Evolutionary conservation across 768 basidiomycete genomes (phyloP).

Genomic region (Boletus vermiculosoides): DNA sequence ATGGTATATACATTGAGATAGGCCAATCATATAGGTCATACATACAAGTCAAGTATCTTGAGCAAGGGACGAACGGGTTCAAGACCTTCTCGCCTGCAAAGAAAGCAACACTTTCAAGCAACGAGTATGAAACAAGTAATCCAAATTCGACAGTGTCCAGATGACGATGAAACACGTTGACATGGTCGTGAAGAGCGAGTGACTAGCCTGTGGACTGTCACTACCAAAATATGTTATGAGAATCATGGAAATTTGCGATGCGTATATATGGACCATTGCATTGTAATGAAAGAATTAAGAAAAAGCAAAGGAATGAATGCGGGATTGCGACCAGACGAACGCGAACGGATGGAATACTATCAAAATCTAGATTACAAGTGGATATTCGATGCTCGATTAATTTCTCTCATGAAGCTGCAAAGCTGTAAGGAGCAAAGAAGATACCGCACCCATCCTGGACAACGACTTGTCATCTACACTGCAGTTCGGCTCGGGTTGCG

Average conservation of each 20-base stretch:
- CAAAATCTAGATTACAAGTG: conserved; percentile 36
- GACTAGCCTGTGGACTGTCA: background rate
- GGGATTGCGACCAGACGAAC: conserved; percentile 14
- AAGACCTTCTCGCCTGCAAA: background rate
- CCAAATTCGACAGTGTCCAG: background rate
- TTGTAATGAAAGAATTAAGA: conserved; percentile 8
- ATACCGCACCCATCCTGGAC: conserved; percentile 19
- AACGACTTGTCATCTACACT: conserved; percentile 31
- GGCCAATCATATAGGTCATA: no score
- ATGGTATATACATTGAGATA: no score
- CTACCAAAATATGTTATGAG: conserved; percentile 7
- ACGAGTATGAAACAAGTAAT: conserved; percentile 10
- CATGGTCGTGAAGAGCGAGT: conserved; percentile 1
- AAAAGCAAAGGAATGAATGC: conserved; percentile 20
- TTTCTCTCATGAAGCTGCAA: conserved; percentile 14
- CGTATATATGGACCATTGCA: conserved; percentile 17
- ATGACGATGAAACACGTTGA: background rate
- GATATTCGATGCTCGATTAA: conserved; percentile 31
- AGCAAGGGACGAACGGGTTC: background rate
- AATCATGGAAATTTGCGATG: conserved; percentile 18
- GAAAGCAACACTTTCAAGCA: background rate
- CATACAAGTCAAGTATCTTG: background rate
- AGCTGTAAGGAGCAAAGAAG: conserved; percentile 21
- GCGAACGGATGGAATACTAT: conserved; percentile 19
- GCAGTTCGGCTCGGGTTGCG: conserved; percentile 70